Evolutionary conservation across 768 basidiomycete genomes (phyloP), one percentile per base, ranked within the genome.

Genomic region (Calocera cornea): DNA sequence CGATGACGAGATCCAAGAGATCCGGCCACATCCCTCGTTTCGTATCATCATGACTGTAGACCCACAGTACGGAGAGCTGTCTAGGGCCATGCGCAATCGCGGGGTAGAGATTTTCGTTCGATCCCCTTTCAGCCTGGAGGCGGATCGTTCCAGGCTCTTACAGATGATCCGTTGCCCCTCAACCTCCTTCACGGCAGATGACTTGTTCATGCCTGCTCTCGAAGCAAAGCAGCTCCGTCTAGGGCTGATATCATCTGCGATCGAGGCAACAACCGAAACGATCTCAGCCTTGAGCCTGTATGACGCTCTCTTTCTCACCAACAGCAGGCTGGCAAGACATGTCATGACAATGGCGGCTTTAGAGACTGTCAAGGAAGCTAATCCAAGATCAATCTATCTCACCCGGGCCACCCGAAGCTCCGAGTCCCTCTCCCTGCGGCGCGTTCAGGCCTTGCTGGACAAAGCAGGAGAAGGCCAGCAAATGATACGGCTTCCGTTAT

Each of bases 21-120:
- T 98, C 69, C 80, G 77, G 44, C 95, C 97, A 1, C 95, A 98
- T 74, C 86, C 88, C 1, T 81, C 87, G 71, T 99, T 99, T 78
- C 84, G 95, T 31, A 79, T 99, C 3, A 89, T 98, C 78, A 95
- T 99, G 93, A 85, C 87, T 1, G 86, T 95, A 65, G 92, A 99
- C 74, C 90, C 92, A 33, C 87, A 87, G 69, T 83, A 88, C 69
- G 97, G 97, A 50, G 97, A 99, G 77, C 79, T 98, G 12, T 98
- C 97, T 1, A 83, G 97, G 40, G 97, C 97, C 1, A 99, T 99
- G 97, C 88, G 97, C 29, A 99, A 99, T 77, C 86, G 97, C 67
- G 95, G 95, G 19, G 80, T 97, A 38, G 97, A 99, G 76, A 82
- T 97, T 60, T 82, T 83, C 33, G 72, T 93, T 11, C 65, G 69